These are phyloP conservation scores for Groenewaldozyma salmanticensis DNA, from an alignment of 805 yeast species.

Conservation along the genomic window DNA sequence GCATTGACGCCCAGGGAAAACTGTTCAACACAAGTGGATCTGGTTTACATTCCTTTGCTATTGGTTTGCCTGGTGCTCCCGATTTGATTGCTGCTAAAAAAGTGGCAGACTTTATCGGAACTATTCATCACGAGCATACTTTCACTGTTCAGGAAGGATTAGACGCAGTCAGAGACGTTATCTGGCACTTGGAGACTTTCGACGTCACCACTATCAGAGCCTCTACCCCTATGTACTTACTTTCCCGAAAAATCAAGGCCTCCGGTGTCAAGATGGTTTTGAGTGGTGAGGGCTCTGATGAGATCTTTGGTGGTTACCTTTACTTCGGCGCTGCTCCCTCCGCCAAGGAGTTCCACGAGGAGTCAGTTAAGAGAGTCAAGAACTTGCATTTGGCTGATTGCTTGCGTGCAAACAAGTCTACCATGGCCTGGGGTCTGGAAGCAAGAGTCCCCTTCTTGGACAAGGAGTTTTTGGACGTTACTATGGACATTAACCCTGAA, in stretches of 20 bases:
- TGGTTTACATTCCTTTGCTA: constrained; percentile 88
- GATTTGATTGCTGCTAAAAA: constrained; percentile 93
- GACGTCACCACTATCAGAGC: constrained; percentile 99
- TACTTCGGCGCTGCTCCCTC: constrained; percentile 96
- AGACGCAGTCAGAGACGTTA: constrained; percentile 90
- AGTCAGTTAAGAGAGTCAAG: constrained; percentile 92
- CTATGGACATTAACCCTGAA: constrained; percentile 90
- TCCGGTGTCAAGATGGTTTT: constrained; percentile 99
- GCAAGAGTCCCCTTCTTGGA: constrained; percentile 99
- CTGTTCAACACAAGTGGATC: constrained; percentile 53
- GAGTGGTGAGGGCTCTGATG: constrained; percentile 99
- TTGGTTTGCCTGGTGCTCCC: constrained; percentile 97
- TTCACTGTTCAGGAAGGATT: constrained; percentile 95
- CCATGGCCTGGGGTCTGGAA: constrained; percentile 99
- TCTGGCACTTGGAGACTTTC: constrained; percentile 90
- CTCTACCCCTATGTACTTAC: constrained; percentile 95
- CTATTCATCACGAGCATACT: constrained; percentile 95
- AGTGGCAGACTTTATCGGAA: constrained; percentile 93
- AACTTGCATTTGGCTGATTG: constrained; percentile 97
- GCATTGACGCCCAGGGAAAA: constrained; percentile 84
- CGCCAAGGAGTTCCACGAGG: constrained; percentile 87
- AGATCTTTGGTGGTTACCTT: constrained; percentile 96
- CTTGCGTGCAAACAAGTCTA: constrained; percentile 96
- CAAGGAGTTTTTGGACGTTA: constrained; percentile 77
- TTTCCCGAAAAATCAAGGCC: constrained; percentile 95